Evolutionary conservation across 148 eudicot species (phyloP), one percentile per base, ranked within the genome.

Genomic region (Salicornia ramosissima): DNA sequence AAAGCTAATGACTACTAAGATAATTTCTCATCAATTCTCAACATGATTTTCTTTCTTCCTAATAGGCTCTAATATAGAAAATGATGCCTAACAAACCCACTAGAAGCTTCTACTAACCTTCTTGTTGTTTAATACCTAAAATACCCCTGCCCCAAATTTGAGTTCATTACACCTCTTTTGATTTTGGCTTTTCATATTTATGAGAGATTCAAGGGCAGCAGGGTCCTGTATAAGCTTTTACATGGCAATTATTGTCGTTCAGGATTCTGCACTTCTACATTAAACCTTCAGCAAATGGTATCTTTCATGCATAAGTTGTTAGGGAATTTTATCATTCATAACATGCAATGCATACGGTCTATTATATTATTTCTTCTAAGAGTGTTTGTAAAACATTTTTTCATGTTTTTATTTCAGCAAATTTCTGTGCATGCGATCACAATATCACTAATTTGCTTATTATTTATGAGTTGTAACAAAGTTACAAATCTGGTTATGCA

Each of bases 401-500:
- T 55, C 72, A 51, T 65, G 51, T 14, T 62, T 46, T 69, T 61
- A 46, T 67, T 51, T 40, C 42, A 19, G 71, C 39, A 28, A n/a
- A n/a, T n/a, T 36, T 36, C 40, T 64, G 19, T 59, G 47, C 65
- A 34, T 69, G 57, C 18, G 29, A 33, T 70, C 25, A 4, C 31
- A 30, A 10, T 18, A 31, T 40, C 8, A 29, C 56, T 51, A 56
- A 16, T 65, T 59, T 62, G 34, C 46, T 64, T 4, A 29, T 59
- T 18, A 11, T 42, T 29, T 57, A 58, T 61, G 63, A 76, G 68
- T 34, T 65, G 21, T 71, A 74, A 52, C 49, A 29, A n/a, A 46
- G 19, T 54, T 59, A 33, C 21, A 29, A 46, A 50, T 75, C 30
- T 67, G 69, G 70, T 70, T 46, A 33, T 82, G 81, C 92, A 89